phyloP scores from a whole-genome alignment of 2,329 filamentous ascomycete genomes.

The Aureobasidium subglaciale region DNA sequence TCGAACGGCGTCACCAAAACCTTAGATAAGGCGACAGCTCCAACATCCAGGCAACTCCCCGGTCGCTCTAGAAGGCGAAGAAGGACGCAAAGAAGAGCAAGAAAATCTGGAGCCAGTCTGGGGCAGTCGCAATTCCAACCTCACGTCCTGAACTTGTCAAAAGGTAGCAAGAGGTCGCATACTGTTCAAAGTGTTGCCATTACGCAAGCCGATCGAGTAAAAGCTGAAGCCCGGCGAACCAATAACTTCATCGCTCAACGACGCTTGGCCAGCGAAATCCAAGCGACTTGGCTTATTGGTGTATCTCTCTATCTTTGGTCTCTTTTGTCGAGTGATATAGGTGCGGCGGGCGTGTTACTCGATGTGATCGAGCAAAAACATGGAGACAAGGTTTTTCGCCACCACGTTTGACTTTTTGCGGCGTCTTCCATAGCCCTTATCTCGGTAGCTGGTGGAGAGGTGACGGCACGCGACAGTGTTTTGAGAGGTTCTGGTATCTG shows the following conservation, averaged over 20 bases:
- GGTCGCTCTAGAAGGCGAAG: background rate
- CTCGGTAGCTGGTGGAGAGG: background rate
- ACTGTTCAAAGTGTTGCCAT: background rate
- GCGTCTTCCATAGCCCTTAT: background rate
- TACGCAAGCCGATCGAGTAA: conserved; percentile 6
- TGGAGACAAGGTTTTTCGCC: background rate
- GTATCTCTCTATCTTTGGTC: background rate
- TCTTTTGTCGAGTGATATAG: background rate
- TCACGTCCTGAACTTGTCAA: no score
- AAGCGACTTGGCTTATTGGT: conserved; percentile 1
- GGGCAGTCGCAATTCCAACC: background rate
- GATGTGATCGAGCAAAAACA: conserved; percentile 11
- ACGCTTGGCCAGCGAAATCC: background rate
- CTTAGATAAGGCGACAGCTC: conserved; percentile 14
- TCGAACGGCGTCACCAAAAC: background rate
- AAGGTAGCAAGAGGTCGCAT: background rate
- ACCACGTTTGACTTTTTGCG: background rate
- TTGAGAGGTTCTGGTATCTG: background rate
- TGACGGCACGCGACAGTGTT: background rate
- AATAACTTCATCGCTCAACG: background rate
- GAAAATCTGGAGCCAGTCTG: background rate
- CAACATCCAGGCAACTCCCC: no score
- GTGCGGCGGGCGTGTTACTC: conserved; percentile 3
- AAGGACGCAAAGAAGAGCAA: background rate
- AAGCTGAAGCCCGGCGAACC: background rate